Percentiles rank a stretch among this genome's conserved stretches.
Evolutionary conservation across 805 yeast species (phyloP).

Genomic region (Saccharomycopsis oosterbeekiorum): DNA sequence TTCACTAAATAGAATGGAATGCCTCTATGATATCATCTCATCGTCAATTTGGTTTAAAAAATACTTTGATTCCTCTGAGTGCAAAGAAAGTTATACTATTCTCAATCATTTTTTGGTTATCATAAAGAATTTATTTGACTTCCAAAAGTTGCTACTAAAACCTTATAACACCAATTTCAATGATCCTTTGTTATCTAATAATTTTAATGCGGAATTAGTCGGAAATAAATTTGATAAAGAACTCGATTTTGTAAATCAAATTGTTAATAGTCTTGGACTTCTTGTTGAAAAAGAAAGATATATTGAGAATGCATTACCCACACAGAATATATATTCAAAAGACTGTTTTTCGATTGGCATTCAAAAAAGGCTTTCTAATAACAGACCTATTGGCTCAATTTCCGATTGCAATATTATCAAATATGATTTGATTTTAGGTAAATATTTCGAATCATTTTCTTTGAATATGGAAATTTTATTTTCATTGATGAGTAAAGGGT

Average conservation of each 20-base stretch:
- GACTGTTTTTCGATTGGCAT: constrained; percentile 29
- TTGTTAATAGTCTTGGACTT: constrained; percentile 9
- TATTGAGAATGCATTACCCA: background rate
- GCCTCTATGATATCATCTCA: constrained; percentile 2
- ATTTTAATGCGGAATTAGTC: background rate
- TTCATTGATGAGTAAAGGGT: background rate
- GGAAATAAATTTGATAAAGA: background rate
- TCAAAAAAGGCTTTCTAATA: constrained; percentile 39
- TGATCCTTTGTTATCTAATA: constrained; percentile 1
- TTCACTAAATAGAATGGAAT: constrained; percentile 1
- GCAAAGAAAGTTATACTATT: background rate
- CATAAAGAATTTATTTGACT: constrained; percentile 2
- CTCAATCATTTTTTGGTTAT: constrained; percentile 1
- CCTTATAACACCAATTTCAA: constrained; percentile 2
- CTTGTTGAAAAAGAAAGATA: constrained; percentile 9
- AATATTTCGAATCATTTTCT: constrained; percentile 6
- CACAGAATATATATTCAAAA: constrained; percentile 24
- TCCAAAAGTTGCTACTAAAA: background rate
- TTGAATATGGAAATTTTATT: background rate
- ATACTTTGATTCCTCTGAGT: background rate
- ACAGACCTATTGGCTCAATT: constrained; percentile 34
- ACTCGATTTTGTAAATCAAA: background rate
- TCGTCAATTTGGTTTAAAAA: constrained; percentile 5
- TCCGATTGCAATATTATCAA: constrained; percentile 26
- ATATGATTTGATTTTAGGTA: constrained; percentile 20